These are phyloP conservation scores for Oryza officinalis DNA, from an alignment of 176 grass and related monocot species.

Conservation along the genomic window DNA sequence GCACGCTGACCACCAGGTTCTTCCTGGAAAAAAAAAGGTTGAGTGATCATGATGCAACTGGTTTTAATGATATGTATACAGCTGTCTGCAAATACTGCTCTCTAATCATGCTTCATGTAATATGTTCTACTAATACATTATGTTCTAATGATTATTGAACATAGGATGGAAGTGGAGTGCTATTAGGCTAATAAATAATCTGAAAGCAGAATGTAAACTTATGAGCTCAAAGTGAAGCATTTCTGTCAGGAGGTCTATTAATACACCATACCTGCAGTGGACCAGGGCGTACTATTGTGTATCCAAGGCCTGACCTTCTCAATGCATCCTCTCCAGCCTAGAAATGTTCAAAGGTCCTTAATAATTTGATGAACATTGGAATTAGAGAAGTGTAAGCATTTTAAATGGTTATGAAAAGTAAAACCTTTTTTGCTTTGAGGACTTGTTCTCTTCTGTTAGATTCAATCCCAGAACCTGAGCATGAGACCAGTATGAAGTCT, in stretches of 20 bases:
- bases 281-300: conserved; percentile 94
- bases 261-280: conserved; percentile 66
- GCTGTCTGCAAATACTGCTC: not conserved
- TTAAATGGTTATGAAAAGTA: conserved; percentile 21
- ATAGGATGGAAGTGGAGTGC: not conserved
- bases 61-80: not conserved
- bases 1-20: conserved; percentile 98
- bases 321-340: conserved; percentile 94
- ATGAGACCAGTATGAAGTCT: conserved; percentile 94
- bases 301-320: conserved; percentile 93
- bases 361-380: conserved; percentile 30
- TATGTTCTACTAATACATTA: not conserved
- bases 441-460: conserved; percentile 86
- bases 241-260: conserved; percentile 20
- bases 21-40: conserved; percentile 58
- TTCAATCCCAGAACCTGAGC: conserved; percentile 91
- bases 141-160: not conserved
- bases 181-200: not conserved
- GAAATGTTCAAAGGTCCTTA: conserved; percentile 15
- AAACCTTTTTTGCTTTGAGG: conserved; percentile 96
- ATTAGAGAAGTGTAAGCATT: conserved; percentile 8
- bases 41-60: not conserved
- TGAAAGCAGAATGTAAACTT: not conserved
- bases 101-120: not conserved
- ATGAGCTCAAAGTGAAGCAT: not conserved